Percentiles rank a stretch among this genome's conserved stretches.
Evolutionary conservation across 768 basidiomycete genomes (phyloP).

Genomic region (Termitomyces sp.): DNA sequence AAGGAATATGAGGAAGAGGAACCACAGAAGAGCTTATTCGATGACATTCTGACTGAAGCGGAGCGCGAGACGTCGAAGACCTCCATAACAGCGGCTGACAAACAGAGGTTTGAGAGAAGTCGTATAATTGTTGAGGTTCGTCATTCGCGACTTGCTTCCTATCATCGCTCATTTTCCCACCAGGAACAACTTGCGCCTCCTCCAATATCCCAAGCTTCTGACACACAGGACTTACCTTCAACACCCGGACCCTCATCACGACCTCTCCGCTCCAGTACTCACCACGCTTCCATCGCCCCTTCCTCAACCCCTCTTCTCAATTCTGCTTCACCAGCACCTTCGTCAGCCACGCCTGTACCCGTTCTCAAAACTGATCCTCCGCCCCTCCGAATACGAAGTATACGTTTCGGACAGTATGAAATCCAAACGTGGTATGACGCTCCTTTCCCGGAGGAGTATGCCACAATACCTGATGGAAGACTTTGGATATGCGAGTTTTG

Average conservation of each 20-base stretch:
- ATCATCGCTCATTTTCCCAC: constrained; percentile 7
- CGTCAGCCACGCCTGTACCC: constrained; percentile 33
- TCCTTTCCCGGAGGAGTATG: constrained; percentile 97
- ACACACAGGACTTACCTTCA: constrained; percentile 24
- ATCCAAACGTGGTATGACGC: constrained; percentile 99
- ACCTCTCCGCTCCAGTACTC: constrained; percentile 58
- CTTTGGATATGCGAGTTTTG: constrained; percentile 99
- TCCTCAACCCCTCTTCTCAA: constrained; percentile 40
- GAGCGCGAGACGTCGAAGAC: constrained; percentile 79
- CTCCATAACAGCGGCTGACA: constrained; percentile 56
- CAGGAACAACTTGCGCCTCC: constrained; percentile 50
- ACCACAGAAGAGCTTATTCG: constrained; percentile 65
- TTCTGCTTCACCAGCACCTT: constrained; percentile 34
- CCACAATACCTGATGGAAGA: constrained; percentile 84
- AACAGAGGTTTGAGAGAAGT: constrained; percentile 71
- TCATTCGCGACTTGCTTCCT: constrained; percentile 10
- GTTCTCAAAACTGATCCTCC: constrained; percentile 32
- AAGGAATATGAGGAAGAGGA: constrained; percentile 69
- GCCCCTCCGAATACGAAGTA: constrained; percentile 74
- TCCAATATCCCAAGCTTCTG: constrained; percentile 23
- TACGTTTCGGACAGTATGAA: constrained; percentile 88
- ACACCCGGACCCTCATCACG: constrained; percentile 56
- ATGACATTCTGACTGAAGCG: constrained; percentile 67
- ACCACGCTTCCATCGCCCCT: constrained; percentile 37
- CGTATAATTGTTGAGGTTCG: constrained; percentile 73